Percentiles rank a stretch among this genome's conserved stretches.
phyloP scores from a whole-genome alignment of 2,329 filamentous ascomycete genomes.

The Aureobasidium melanogenum region DNA sequence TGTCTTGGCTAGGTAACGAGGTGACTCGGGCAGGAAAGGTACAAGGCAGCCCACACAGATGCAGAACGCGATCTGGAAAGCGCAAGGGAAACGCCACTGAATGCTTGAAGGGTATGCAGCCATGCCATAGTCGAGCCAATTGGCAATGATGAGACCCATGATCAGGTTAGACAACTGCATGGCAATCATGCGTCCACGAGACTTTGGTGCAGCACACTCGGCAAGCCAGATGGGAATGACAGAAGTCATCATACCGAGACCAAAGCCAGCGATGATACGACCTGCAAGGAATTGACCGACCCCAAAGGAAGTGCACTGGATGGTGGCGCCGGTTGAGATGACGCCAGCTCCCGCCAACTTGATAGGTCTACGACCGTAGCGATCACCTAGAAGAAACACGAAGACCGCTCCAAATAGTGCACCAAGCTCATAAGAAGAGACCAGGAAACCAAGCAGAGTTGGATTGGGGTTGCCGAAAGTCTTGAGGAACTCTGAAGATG shows the following conservation, averaged over 20 bases:
- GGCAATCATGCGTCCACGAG: slow-evolving; percentile 43
- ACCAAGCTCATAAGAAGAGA: slow-evolving; percentile 30
- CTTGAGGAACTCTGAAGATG: slow-evolving; percentile 21
- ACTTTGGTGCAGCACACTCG: slow-evolving; percentile 42
- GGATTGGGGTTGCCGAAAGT: slow-evolving; percentile 24
- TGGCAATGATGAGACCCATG: slow-evolving; percentile 37
- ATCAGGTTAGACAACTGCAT: slow-evolving; percentile 42
- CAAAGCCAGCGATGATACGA: slow-evolving; percentile 39
- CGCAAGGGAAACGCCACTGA: slow-evolving; percentile 45
- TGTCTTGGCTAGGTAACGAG: slow-evolving; percentile 35
- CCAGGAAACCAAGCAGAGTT: slow-evolving; percentile 25
- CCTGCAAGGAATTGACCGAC: slow-evolving; percentile 38
- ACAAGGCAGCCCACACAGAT: slow-evolving; percentile 39
- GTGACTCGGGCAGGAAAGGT: slow-evolving; percentile 37
- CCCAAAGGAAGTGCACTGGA: slow-evolving; percentile 36
- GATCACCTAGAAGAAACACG: slow-evolving; percentile 42
- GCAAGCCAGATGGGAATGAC: slow-evolving; percentile 45
- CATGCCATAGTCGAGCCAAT: slow-evolving; percentile 36
- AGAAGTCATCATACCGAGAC: slow-evolving; percentile 42
- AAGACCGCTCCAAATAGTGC: slow-evolving; percentile 43
- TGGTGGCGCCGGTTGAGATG: slow-evolving; percentile 37
- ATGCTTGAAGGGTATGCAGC: slow-evolving; percentile 43
- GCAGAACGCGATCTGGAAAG: slow-evolving; percentile 44
- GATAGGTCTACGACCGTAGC: slow-evolving; percentile 41
- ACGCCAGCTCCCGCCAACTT: slow-evolving; percentile 40